Base-by-base conservation (phyloP, 108 stramenopile species). In the Cyclotella sp. region DNA sequence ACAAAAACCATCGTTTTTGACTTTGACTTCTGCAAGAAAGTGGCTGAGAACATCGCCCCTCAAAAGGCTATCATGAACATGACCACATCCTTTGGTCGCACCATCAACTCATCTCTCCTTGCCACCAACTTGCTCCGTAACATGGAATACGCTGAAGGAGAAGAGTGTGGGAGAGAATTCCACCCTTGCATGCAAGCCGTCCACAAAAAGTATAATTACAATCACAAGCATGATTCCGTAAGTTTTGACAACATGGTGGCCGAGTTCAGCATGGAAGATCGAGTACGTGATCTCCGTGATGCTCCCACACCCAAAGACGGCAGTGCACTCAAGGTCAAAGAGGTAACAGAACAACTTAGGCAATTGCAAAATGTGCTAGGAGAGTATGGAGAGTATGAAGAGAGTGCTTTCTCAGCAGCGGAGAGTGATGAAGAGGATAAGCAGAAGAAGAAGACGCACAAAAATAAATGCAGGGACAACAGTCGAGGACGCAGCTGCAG, bases 181-280 rank as follows among this genome's bases (percentile, higher is more conserved):
- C 11, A 8, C 8, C n/a, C 21, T 21, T 19, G 53, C 53, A 21
- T 16, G n/a, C 53, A 54, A 54, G 53, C 53, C 53, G n/a, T 54
- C 53, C 53, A n/a, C 53, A 54, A 54, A n/a, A 54, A 54, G 53
- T 54, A 54, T n/a, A n/a, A 54, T n/a, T 54, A 54, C 53, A 54
- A 16, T n/a, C 53, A 54, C n/a, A n/a, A 12, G n/a, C 53, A 54
- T 21, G 21, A 54, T 54, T n/a, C 11, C 15, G 21, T 7, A n/a
- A 18, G 15, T 16, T 54, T 19, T n/a, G 53, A 54, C 53, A n/a
- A 54, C n/a, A 54, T 54, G 53, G 21, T 54, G 8, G n/a, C 11
- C 15, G 53, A 54, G n/a, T 54, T 19, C 18, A 54, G n/a, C n/a
- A 21, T n/a, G n/a, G 53, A 10, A n/a, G 53, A 54, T n/a, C 11